Percentiles rank a stretch among this genome's conserved stretches.
These are phyloP conservation scores for Umbelopsis ramanniana DNA, from an alignment of 192 early-diverging fungal species.

Conservation along the genomic window DNA sequence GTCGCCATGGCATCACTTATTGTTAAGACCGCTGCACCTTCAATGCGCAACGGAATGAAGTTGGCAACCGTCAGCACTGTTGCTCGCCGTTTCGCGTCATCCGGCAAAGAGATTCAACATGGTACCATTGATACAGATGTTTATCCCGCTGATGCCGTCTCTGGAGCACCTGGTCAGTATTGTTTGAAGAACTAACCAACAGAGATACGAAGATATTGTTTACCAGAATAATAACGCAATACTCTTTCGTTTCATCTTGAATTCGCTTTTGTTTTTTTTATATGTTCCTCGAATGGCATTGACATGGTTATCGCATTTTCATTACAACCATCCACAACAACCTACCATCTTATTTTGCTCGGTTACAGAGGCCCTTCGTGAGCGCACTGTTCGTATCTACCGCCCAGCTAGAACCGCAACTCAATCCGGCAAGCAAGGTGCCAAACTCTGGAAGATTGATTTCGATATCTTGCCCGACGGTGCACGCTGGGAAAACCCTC, in stretches of 20 bases:
- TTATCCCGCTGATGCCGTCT: conserved; percentile 20
- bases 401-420: conserved; percentile 81
- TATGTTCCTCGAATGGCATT: too few relatives aligned
- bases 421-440: conserved; percentile 80
- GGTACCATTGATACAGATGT: conserved; percentile 14
- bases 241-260: too few relatives aligned
- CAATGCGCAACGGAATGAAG: neutral
- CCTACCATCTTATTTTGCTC: neutral
- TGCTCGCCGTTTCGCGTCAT: conserved; percentile 27
- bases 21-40: conserved; percentile 14
- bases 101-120: conserved; percentile 15
- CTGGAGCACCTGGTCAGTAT: conserved; percentile 37
- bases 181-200: neutral
- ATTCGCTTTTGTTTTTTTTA: too few relatives aligned
- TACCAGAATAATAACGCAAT: too few relatives aligned
- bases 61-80: conserved; percentile 22
- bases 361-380: conserved; percentile 55
- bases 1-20: conserved; percentile 14
- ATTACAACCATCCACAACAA: neutral
- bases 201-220: too few relatives aligned
- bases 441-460: conserved; percentile 86
- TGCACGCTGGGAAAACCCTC: conserved; percentile 89
- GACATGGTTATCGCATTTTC: too few relatives aligned
- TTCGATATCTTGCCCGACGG: conserved; percentile 81
- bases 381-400: conserved; percentile 86